Base-by-base conservation (phyloP, 2,329 filamentous ascomycete genomes). In the Colletotrichum truncatum region DNA sequence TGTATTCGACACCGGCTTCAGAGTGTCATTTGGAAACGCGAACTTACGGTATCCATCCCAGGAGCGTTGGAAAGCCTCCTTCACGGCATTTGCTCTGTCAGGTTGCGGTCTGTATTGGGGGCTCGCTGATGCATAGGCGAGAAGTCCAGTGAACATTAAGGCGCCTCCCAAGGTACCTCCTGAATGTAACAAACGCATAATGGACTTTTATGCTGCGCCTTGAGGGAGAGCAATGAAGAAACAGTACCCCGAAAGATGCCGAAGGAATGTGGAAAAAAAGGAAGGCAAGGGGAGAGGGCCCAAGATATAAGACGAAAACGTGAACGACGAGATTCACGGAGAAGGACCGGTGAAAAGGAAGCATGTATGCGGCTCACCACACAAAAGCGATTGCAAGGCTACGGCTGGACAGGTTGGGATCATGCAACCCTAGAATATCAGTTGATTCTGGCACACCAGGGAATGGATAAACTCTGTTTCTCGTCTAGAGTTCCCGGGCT, bases 1-100 rank as follows among this genome's bases (percentile, higher is more conserved):
- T 1, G 77, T 78, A 69, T 93, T 92, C 39, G 84, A 86, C 12
- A 92, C 82, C 0, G 93, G 93, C 67, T 82, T 83, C 9, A 97
- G 80, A 45, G 93, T 92, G 75, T 97, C 93, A 70, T 93, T 87
- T 1, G 91, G 91, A 67, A 92, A 94, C 0, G 92, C 92, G 77
- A 92, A 88, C 77, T 87, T 80, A 72, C 87, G 86, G 75, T 95
- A 95, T 2, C 90, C 91, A 64, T 89, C 78, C 91, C 91, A 94
- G 3, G 91, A 89, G 70, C 85, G 84, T 62, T 86, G 82, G 72
- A 94, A 95, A 0, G 89, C 89, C 58, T 88, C 85, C 73, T 88
- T 90, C 56, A 94, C 87, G 1, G 87, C 87, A 51, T 82, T 81
- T 11, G 89, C 85, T 69, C 87, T 79, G 10, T 74, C 75, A 1